Percentiles rank a stretch among this genome's conserved stretches.
These are phyloP conservation scores for Quercus variabilis DNA, from an alignment of 306 rosid genomes.

Conservation along the genomic window DNA sequence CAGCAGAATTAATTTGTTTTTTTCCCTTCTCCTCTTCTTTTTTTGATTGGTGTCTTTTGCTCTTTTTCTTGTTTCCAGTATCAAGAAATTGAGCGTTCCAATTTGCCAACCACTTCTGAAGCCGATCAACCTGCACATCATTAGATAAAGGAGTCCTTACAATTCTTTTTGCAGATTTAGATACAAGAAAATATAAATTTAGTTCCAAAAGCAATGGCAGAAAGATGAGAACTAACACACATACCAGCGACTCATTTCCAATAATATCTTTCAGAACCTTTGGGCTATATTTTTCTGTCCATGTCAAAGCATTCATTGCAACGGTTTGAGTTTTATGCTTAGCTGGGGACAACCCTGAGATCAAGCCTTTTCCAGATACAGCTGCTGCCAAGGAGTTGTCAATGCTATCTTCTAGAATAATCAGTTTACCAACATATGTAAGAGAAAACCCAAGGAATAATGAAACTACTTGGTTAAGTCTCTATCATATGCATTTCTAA, in stretches of 20 bases:
- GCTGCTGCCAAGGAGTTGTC: constrained; percentile 19
- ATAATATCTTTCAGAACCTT: constrained; percentile 65
- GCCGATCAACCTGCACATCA: constrained; percentile 71
- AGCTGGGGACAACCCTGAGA: constrained; percentile 40
- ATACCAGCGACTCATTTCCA: constrained; percentile 91
- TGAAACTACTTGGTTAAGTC: neutral
- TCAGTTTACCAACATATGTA: neutral
- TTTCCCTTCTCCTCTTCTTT: constrained; percentile 17
- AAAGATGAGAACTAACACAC: constrained; percentile 26
- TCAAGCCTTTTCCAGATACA: constrained; percentile 42
- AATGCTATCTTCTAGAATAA: constrained; percentile 22
- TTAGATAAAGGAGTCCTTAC: constrained; percentile 25
- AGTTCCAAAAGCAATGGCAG: neutral
- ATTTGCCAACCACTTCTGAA: constrained; percentile 77
- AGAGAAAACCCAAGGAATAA: neutral
- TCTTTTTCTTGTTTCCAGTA: constrained; percentile 54
- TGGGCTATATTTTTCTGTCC: constrained; percentile 91
- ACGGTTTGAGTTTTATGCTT: constrained; percentile 35
- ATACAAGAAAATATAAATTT: constrained; percentile 5
- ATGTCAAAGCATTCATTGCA: constrained; percentile 41
- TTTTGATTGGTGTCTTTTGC: constrained; percentile 35
- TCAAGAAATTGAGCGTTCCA: constrained; percentile 86
- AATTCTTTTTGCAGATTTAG: constrained; percentile 12
- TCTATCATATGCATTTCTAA: neutral
- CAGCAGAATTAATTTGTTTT: constrained; percentile 54